Percentiles rank a stretch among this genome's conserved stretches.
Conservation (phyloP, 164 flowering plant species). For the Aristolochia fimbriata region DNA sequence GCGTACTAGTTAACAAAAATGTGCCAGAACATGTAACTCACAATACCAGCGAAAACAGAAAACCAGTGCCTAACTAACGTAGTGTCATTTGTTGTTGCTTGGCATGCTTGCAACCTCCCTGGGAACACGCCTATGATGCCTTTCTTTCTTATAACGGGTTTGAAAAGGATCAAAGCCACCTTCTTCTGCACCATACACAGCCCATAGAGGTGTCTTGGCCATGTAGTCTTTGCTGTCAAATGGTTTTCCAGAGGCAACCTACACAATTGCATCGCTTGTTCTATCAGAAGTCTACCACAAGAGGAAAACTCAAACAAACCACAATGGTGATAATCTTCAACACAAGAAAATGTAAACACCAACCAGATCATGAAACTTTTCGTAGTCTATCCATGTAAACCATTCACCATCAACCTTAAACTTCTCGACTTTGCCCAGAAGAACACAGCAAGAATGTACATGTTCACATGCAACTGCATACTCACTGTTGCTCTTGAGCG, state of each 20-base stretch:
- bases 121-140: constrained; percentile 38
- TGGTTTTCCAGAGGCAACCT: constrained; percentile 79
- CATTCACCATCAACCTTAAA: constrained; percentile 82
- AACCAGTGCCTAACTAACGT: no score
- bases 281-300: neutral
- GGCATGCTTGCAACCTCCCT: neutral
- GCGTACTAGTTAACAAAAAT: no score
- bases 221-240: constrained; percentile 79
- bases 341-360: neutral
- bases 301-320: neutral
- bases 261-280: constrained; percentile 4
- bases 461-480: constrained; percentile 99
- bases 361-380: constrained; percentile 90
- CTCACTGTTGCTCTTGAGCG: constrained; percentile 62
- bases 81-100: no score
- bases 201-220: constrained; percentile 92
- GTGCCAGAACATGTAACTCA: no score
- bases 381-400: constrained; percentile 98
- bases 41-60: no score
- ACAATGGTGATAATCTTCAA: neutral
- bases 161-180: constrained; percentile 98
- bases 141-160: constrained; percentile 61
- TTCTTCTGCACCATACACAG: constrained; percentile 88
- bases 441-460: constrained; percentile 96
- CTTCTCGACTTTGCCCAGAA: constrained; percentile 69